These are phyloP conservation scores for Candida morakotiae DNA, from an alignment of 805 yeast genomes.

Conservation along the genomic window DNA sequence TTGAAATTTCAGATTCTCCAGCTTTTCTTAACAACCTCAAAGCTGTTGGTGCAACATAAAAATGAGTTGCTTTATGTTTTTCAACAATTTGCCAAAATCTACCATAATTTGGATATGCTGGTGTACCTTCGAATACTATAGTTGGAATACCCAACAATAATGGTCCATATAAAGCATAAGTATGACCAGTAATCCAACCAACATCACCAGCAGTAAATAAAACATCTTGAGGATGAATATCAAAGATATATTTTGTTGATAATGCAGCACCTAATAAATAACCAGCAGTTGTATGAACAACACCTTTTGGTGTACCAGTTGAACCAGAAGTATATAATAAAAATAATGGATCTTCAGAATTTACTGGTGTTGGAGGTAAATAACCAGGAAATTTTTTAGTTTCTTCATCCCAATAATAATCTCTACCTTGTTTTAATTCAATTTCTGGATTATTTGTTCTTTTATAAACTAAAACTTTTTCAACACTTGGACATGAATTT, in stretches of 20 bases:
- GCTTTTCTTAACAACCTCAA: constrained; percentile 71
- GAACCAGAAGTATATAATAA: constrained; percentile 83
- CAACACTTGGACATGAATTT: constrained; percentile 59
- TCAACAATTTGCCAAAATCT: constrained; percentile 80
- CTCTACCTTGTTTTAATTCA: constrained; percentile 53
- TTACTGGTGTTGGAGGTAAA: constrained; percentile 69
- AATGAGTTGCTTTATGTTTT: constrained; percentile 67
- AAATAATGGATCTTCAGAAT: constrained; percentile 79
- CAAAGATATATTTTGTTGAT: constrained; percentile 74
- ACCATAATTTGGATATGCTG: constrained; percentile 76
- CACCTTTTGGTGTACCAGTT: constrained; percentile 87
- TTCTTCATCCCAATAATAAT: constrained; percentile 76
- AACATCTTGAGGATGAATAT: constrained; percentile 67
- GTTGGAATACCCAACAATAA: constrained; percentile 72
- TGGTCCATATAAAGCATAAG: constrained; percentile 82
- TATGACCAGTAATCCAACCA: constrained; percentile 90
- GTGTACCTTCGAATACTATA: constrained; percentile 81
- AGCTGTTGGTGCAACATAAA: constrained; percentile 84
- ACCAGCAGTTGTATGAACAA: constrained; percentile 78
- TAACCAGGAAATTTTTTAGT: constrained; percentile 61
- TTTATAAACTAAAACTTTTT: constrained; percentile 66
- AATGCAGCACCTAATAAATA: constrained; percentile 69
- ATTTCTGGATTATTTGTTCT: constrained; percentile 63
- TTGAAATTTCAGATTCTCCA: constrained; percentile 59
- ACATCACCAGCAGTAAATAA: constrained; percentile 87